These are phyloP conservation scores for Diplosphaera chodatii DNA, from an alignment of 139 green algal genomes.

Conservation along the genomic window DNA sequence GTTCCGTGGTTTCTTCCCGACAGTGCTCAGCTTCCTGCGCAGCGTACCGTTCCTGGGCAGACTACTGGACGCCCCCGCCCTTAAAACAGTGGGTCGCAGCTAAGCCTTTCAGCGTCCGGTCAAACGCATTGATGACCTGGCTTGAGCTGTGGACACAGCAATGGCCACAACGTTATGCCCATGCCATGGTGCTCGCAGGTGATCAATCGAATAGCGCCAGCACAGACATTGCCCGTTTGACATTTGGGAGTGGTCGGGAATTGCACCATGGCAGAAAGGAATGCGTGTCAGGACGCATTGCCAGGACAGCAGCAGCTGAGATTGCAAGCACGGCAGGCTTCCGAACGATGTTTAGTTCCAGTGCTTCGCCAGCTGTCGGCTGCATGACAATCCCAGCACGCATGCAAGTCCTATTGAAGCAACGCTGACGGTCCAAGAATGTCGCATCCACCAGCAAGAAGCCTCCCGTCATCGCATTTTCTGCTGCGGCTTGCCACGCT, in stretches of 20 bases:
- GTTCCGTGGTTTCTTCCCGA: slow-evolving; percentile 93
- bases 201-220: slow-evolving; percentile 58
- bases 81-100: too few species aligned
- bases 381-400: too few species aligned
- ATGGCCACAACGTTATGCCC: too few species aligned
- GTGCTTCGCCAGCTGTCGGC: too few species aligned
- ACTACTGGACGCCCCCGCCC: slow-evolving; percentile 68
- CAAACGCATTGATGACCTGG: neutral
- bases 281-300: neutral
- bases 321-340: too few species aligned
- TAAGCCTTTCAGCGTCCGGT: slow-evolving; percentile 20
- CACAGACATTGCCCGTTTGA: slow-evolving; percentile 21
- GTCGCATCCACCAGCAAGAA: too few species aligned
- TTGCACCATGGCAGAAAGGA: neutral
- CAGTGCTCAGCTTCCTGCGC: slow-evolving; percentile 80
- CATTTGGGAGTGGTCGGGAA: neutral
- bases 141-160: too few species aligned
- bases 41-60: slow-evolving; percentile 63
- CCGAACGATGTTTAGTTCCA: too few species aligned
- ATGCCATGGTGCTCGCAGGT: slow-evolving; percentile 22
- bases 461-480: neutral
- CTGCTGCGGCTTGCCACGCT: neutral
- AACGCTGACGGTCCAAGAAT: too few species aligned
- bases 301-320: too few species aligned
- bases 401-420: too few species aligned